Evolutionary conservation across 495 filamentous ascomycete genomes (phyloP), one percentile per base, ranked within the genome.

Genomic region (Tuber indicum): DNA sequence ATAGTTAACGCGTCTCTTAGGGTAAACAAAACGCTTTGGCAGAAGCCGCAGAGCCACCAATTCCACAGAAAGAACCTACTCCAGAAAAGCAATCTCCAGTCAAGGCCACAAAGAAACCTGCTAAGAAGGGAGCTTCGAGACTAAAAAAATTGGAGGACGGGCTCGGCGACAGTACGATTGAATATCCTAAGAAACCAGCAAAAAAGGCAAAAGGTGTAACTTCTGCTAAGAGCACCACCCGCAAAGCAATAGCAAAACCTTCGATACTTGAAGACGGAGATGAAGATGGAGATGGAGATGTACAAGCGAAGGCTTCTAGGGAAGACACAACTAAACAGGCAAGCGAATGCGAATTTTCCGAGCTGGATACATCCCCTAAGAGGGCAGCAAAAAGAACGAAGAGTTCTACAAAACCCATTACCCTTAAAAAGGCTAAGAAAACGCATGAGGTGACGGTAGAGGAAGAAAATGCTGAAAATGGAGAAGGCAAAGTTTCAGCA

Each of bases 391-490:
- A 76, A 42, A 45, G 73, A 74, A 58, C 49, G 5, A 58, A 72
- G 45, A 74, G 69, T 36, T 17, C 80, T 58, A 74, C 44, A 39
- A 62, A 49, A 41, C 16, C 71, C 2, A 45, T 75, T 52, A 73
- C 71, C 46, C 75, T 71, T 7, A 81, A 77, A 41, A 72, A 72
- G 19, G 36, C 75, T 46, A 74, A 74, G 52, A 72, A 44, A 26
- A 78, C 75, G 3, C 52, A 62, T 16, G 46, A 73, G 16, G 70
- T 72, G 58, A 74, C 85, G 0, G 85, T 86, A 70, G 83, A 83
- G 43, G 86, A 87, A 45, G 86, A 85, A 23, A 83, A 82, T 23
- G 75, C 69, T 17, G 71, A 74, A 72, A 73, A 79, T 69, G 84
- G 84, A 47, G 81, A 84, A 71, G 79, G 16, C 19, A 80, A 84